phyloP scores from a whole-genome alignment of 345 rosid genomes.

The Angophora floribunda region DNA sequence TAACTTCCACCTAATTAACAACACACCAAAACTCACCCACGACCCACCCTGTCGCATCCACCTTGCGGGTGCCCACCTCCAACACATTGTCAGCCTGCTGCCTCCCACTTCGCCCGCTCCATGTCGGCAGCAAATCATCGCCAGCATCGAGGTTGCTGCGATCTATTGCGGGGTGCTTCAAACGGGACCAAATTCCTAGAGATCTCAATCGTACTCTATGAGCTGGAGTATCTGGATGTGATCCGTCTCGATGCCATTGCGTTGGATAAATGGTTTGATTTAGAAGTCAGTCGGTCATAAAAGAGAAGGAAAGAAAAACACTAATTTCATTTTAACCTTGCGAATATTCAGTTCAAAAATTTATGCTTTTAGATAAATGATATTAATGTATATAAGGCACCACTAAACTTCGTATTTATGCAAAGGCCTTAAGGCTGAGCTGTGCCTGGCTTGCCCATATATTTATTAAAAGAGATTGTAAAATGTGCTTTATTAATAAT shows the following conservation, averaged over 20 bases:
- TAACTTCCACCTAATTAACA: not conserved
- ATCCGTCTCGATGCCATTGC: not conserved
- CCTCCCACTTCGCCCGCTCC: not conserved
- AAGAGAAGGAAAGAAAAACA: not conserved
- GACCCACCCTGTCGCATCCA: not conserved
- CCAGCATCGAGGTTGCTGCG: not conserved
- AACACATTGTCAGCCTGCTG: not conserved
- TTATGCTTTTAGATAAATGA: not conserved
- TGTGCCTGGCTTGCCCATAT: not conserved
- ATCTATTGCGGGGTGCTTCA: not conserved
- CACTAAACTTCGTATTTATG: not conserved
- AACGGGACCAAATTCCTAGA: not conserved
- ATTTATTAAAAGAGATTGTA: not conserved
- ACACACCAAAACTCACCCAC: not conserved
- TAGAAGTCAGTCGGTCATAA: not conserved
- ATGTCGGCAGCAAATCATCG: not conserved
- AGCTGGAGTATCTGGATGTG: not conserved
- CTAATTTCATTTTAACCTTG: no score
- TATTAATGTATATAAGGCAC: not conserved
- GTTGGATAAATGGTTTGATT: not conserved
- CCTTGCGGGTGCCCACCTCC: not conserved
- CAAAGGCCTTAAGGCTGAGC: not conserved
- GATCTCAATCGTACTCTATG: not conserved
- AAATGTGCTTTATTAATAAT: not conserved
- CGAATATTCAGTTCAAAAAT: not conserved